Evolutionary conservation across 768 basidiomycete genomes (phyloP).

Genomic region (Calocybe indica): DNA sequence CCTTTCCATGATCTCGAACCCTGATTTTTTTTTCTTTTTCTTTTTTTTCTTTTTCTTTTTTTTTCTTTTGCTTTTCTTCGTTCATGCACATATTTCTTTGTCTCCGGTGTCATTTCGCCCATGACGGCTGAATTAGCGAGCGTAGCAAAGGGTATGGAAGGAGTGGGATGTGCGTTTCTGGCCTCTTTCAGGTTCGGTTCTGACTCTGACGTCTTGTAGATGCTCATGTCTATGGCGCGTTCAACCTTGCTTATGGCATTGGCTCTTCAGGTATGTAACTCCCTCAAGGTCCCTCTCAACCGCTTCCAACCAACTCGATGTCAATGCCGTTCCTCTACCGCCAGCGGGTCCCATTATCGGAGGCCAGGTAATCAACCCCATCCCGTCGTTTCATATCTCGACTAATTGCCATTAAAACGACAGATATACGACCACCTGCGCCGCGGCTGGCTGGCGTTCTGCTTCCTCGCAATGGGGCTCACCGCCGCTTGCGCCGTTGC

Average conservation of each 20-base stretch:
- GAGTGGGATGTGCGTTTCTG: constrained; percentile 56
- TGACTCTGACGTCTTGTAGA: constrained; percentile 29
- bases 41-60: neutral
- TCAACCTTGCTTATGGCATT: constrained; percentile 66
- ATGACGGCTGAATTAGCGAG: constrained; percentile 62
- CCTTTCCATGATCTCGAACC: too few species aligned
- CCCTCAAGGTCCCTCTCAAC: too few species aligned
- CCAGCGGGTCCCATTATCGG: constrained; percentile 54
- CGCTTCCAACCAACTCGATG: too few species aligned
- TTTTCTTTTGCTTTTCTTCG: constrained; percentile 3
- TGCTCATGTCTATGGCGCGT: constrained; percentile 69
- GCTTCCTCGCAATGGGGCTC: constrained; percentile 39
- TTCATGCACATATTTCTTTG: constrained; percentile 47
- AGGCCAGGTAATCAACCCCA: constrained; percentile 42
- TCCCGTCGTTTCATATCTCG: neutral
- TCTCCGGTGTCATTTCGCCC: constrained; percentile 53
- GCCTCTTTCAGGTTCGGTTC: neutral
- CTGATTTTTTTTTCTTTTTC: neutral
- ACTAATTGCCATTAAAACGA: neutral
- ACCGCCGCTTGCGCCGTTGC: constrained; percentile 32
- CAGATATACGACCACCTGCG: constrained; percentile 55
- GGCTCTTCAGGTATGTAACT: constrained; percentile 49
- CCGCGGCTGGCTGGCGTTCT: constrained; percentile 58
- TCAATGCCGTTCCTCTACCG: too few species aligned
- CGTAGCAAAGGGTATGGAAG: constrained; percentile 48